phyloP scores from a whole-genome alignment of 2,329 filamentous ascomycete species.

The Fonsecaea erecta region DNA sequence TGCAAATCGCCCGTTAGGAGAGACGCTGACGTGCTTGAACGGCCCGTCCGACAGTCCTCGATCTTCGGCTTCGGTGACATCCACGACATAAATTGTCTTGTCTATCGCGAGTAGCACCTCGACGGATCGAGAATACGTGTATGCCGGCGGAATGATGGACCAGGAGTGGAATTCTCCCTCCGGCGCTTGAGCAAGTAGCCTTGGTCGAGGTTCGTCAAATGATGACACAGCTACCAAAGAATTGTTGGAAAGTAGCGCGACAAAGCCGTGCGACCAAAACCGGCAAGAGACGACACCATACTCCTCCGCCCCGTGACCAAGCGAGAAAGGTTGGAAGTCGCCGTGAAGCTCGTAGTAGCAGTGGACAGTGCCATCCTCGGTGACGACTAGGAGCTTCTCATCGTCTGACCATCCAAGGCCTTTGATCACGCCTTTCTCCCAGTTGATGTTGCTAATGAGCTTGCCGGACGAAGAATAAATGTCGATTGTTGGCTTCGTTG shows the following conservation, averaged over 20 bases:
- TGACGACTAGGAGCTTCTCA: conserved; percentile 86
- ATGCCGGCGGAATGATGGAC: conserved; percentile 83
- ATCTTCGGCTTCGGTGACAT: conserved; percentile 89
- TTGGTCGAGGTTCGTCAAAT: conserved; percentile 89
- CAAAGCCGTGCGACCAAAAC: conserved; percentile 92
- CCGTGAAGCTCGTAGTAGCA: conserved; percentile 91
- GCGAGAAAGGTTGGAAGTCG: conserved; percentile 91
- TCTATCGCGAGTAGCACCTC: conserved; percentile 87
- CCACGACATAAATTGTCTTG: conserved; percentile 82
- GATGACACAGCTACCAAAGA: conserved; percentile 82
- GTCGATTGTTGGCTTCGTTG: conserved; percentile 82
- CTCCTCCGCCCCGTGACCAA: conserved; percentile 88
- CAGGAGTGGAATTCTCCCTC: conserved; percentile 83
- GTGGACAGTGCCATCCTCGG: conserved; percentile 85
- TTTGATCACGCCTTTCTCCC: conserved; percentile 87
- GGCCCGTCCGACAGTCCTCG: conserved; percentile 88
- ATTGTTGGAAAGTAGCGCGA: conserved; percentile 88
- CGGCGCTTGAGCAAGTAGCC: conserved; percentile 75
- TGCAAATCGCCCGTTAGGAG: conserved; percentile 85
- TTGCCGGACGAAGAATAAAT: conserved; percentile 93
- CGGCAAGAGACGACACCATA: conserved; percentile 84
- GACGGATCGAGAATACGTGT: conserved; percentile 88
- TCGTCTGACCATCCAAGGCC: conserved; percentile 96
- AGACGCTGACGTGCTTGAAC: conserved; percentile 87
- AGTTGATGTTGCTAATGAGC: conserved; percentile 79